Base-by-base conservation (phyloP, 2,329 filamentous ascomycete species). In the Stromatinia cepivora region DNA sequence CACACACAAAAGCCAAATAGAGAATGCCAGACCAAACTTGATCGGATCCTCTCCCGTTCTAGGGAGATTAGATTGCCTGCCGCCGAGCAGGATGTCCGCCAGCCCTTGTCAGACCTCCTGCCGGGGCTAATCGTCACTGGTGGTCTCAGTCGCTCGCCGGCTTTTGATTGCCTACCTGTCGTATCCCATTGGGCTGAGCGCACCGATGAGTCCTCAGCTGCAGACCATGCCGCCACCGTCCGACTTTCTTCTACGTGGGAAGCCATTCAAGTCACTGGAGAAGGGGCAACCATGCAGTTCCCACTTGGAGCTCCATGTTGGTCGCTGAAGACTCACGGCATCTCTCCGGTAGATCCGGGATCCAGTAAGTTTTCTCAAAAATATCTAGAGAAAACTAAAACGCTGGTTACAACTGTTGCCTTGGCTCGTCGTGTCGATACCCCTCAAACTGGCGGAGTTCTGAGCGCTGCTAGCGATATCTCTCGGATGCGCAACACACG, bases 121-220 rank as follows among this genome's bases (percentile, higher is more conserved):
- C 63, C 63, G 0, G 63, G 50, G 2, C 34, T 45, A 6, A 36
- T 62, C 5, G 4, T 10, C 1, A 42, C 4, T 36, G 34, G 56
- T 45, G 31, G 53, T 53, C 31, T 70, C 36, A 69, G 50, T 45
- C 34, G 58, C 1, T 69, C 67, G 1, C 63, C 63, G 45, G 63
- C 62, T 2, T 65, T 65, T 65, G 62, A 65, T 45, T 65, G 62
- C 15, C 62, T 65, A 1, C 62, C 62, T 9, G 48, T 65, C 3
- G 62, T 65, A 4, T 65, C 62, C 6, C 62, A 65, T 54, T 65
- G 62, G 62, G 48, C 10, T 54, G 62, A 65, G 11, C 62, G 62
- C 2, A 65, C 62, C 3, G 31, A 15, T 28, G 62, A 65, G 22
- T 17, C 34, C 6, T 65, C 62, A 17, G 34, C 62, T 5, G 4